phyloP scores from a whole-genome alignment of 495 filamentous ascomycete genomes.

The Talaromyces adpressus region DNA sequence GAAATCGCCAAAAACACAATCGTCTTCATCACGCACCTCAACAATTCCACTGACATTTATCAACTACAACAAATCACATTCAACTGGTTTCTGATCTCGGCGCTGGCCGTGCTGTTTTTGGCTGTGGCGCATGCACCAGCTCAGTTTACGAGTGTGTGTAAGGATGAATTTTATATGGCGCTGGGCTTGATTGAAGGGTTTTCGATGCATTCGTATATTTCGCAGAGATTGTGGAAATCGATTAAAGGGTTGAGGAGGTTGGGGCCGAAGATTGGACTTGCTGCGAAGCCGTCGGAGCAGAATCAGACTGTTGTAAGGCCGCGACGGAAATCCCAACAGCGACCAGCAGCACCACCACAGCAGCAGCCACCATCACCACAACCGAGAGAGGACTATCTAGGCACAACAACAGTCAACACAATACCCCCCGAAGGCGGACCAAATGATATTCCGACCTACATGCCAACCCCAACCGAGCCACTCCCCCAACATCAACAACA shows the following conservation, averaged over 20 bases:
- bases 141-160: conserved; percentile 46
- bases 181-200: conserved; percentile 59
- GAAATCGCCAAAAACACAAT: conserved; percentile 62
- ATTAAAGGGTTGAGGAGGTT: conserved; percentile 50
- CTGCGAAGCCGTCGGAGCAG: background rate
- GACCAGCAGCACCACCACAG: background rate
- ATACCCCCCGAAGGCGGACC: background rate
- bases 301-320: background rate
- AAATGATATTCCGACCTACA: background rate
- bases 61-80: conserved; percentile 54
- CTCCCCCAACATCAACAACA: background rate
- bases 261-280: background rate
- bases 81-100: conserved; percentile 61
- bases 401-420: background rate
- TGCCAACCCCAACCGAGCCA: background rate
- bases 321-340: background rate
- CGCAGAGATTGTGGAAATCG: conserved; percentile 55
- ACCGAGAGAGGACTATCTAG: background rate
- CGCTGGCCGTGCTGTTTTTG: conserved; percentile 55
- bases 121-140: conserved; percentile 56
- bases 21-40: conserved; percentile 50
- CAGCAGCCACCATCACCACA: background rate
- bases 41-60: conserved; percentile 57
- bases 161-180: conserved; percentile 61
- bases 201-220: conserved; percentile 49